Conservation (phyloP, 2,329 filamentous ascomycete genomes). For the Colletotrichum sublineola region DNA sequence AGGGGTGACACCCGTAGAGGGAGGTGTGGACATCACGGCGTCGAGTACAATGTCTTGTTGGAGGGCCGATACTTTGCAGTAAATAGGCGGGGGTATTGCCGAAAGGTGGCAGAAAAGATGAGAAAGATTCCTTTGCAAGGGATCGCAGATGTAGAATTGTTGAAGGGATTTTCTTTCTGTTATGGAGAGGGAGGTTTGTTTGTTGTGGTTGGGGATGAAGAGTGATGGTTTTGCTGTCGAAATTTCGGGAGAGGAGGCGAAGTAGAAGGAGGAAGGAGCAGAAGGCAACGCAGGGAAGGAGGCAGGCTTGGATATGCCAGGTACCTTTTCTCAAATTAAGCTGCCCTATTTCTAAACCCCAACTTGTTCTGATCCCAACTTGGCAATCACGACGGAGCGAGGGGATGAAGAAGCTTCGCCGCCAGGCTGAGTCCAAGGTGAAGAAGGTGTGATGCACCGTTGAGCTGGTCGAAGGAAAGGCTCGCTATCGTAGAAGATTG, state of each 20-base stretch:
- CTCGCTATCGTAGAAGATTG: neutral
- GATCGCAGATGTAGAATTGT: conserved; percentile 14
- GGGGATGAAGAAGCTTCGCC: neutral
- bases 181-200: conserved; percentile 14
- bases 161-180: conserved; percentile 17
- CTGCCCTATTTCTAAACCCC: neutral
- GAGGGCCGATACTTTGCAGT: conserved; percentile 32
- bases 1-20: conserved; percentile 25
- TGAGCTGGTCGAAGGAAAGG: conserved; percentile 5
- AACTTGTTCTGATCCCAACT: neutral
- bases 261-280: conserved; percentile 12
- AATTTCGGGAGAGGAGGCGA: neutral
- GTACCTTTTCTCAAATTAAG: neutral
- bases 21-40: conserved; percentile 38
- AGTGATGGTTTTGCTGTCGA: conserved; percentile 14
- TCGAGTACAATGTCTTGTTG: conserved; percentile 13
- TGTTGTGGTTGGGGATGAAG: conserved; percentile 23
- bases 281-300: conserved; percentile 33
- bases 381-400: neutral
- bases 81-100: conserved; percentile 35
- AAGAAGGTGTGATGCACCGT: conserved; percentile 10
- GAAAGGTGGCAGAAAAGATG: conserved; percentile 38
- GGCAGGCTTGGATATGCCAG: neutral
- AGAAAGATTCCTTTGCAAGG: conserved; percentile 35
- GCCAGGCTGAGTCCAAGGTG: neutral